phyloP scores from a whole-genome alignment of 768 basidiomycete species.

The Suillus clintonianus region DNA sequence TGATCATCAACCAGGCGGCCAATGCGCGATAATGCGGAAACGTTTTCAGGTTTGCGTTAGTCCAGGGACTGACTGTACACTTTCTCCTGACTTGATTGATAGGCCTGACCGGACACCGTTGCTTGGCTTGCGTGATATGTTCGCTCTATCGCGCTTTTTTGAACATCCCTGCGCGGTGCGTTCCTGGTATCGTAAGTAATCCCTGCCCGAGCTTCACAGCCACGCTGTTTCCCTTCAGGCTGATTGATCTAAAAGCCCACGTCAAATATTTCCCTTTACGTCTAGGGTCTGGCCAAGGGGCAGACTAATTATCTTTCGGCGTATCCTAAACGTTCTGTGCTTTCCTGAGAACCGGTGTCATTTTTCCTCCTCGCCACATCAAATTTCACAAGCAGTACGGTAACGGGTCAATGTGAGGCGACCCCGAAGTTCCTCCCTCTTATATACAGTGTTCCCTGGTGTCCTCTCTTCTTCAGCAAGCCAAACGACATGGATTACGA shows the following conservation, averaged over 20 bases:
- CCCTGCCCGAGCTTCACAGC: neutral
- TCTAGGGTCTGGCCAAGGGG: slow-evolving; percentile 4
- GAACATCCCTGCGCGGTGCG: neutral
- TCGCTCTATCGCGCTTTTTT: neutral
- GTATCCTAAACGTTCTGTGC: neutral
- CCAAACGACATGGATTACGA: slow-evolving; percentile 66
- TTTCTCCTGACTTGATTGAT: neutral
- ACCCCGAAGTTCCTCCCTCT: neutral
- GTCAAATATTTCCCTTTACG: neutral
- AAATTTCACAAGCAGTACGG: neutral
- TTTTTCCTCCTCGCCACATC: neutral
- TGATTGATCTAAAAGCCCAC: neutral
- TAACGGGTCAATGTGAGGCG: neutral
- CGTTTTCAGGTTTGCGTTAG: neutral
- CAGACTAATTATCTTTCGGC: neutral
- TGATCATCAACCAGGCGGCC: neutral
- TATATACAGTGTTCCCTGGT: slow-evolving; percentile 10
- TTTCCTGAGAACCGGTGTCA: neutral
- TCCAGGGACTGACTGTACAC: neutral
- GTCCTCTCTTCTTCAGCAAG: neutral
- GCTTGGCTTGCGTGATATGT: neutral
- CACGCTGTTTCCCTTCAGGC: neutral
- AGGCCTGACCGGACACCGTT: neutral
- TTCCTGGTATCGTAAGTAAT: neutral
- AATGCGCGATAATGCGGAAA: neutral